Conservation (phyloP, 1,284 basidiomycete genomes). For the Anthracocystis walkeri region DNA sequence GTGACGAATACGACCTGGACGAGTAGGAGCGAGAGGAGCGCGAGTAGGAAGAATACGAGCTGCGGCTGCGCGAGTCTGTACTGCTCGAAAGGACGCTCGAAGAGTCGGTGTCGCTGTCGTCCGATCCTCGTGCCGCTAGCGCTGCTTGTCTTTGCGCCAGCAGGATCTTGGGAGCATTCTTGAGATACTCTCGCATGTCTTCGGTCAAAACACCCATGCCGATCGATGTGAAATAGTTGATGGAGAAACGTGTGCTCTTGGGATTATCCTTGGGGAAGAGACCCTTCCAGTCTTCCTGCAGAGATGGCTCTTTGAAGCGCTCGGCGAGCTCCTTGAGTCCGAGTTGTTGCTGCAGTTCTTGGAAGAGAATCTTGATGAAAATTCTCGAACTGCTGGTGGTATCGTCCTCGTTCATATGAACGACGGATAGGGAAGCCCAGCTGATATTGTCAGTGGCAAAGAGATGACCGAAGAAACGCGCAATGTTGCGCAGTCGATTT, state of each 20-base stretch:
- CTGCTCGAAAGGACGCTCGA: constrained; percentile 43
- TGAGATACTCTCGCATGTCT: constrained; percentile 94
- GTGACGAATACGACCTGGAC: constrained; percentile 35
- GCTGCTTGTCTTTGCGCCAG: constrained; percentile 85
- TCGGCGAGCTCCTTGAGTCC: constrained; percentile 84
- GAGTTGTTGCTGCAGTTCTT: constrained; percentile 92
- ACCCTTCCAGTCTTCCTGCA: constrained; percentile 79
- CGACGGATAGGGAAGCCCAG: constrained; percentile 85
- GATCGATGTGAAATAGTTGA: constrained; percentile 94
- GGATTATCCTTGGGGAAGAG: constrained; percentile 98
- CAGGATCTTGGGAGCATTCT: constrained; percentile 90
- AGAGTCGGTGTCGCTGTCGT: constrained; percentile 45
- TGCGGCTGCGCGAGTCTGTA: constrained; percentile 31
- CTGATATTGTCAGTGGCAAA: constrained; percentile 81
- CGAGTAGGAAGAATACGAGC: constrained; percentile 39
- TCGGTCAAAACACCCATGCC: constrained; percentile 91
- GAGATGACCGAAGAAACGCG: constrained; percentile 92
- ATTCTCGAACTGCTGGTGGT: constrained; percentile 96
- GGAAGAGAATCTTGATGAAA: constrained; percentile 95
- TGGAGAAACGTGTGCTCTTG: constrained; percentile 94
- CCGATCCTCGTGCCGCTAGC: constrained; percentile 48
- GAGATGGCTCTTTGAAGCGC: constrained; percentile 76
- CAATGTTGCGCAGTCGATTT: constrained; percentile 95
- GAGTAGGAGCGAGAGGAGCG: constrained; percentile 40
- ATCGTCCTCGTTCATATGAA: constrained; percentile 97